phyloP scores from a whole-genome alignment of 306 rosid species.

The Quercus gilva region DNA sequence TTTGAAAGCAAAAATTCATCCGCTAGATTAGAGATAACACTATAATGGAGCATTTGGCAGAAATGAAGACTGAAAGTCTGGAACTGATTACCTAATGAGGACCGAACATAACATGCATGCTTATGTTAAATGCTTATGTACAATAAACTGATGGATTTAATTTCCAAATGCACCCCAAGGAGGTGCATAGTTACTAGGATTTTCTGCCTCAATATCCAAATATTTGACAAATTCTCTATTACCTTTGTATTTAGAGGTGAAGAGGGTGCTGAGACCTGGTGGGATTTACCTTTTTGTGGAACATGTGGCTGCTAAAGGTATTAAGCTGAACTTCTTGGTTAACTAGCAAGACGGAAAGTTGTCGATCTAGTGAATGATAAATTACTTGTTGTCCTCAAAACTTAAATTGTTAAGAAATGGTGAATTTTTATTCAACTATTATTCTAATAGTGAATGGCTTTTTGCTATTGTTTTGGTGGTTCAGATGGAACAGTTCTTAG shows the following conservation, averaged over 20 bases:
- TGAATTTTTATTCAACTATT: too few relatives aligned
- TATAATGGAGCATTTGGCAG: background rate
- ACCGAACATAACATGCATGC: background rate
- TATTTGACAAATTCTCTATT: background rate
- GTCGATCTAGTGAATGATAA: background rate
- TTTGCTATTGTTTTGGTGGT: constrained; percentile 18
- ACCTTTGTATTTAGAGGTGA: constrained; percentile 56
- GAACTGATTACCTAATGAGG: background rate
- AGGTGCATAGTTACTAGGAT: background rate
- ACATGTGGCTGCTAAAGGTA: constrained; percentile 87
- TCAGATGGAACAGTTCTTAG: constrained; percentile 68
- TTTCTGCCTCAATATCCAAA: constrained; percentile 3
- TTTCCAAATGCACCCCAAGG: background rate
- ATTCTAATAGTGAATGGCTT: background rate
- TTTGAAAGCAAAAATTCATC: background rate
- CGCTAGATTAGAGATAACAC: too few relatives aligned
- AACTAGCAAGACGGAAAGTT: background rate
- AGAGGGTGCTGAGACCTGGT: constrained; percentile 73
- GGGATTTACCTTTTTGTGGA: constrained; percentile 74
- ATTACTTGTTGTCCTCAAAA: too few relatives aligned
- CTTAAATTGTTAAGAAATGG: too few relatives aligned
- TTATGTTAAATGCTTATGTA: background rate
- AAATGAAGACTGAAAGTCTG: background rate
- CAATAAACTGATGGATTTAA: background rate
- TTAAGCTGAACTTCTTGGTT: constrained; percentile 19